Evolutionary conservation across 495 filamentous ascomycete species (phyloP), one percentile per base, ranked within the genome.

Genomic region (Lasiosphaeria miniovina): DNA sequence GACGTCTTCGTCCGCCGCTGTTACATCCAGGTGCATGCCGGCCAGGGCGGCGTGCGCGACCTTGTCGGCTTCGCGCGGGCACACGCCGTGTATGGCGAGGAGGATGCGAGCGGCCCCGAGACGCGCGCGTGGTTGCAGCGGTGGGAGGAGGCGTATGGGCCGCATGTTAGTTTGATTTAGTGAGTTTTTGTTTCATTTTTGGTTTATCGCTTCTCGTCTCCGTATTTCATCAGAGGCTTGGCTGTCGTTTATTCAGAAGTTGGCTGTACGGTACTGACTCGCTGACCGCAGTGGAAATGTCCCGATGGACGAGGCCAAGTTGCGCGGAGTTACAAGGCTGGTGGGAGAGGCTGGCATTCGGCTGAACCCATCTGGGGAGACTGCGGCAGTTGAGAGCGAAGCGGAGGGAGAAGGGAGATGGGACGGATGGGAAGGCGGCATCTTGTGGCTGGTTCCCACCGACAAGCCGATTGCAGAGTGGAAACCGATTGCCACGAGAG

Each of bases 91-190:
- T 35, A 53, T 36, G 65, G 48, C 1, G 66, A 60, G 41, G 61
- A 55, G 0, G 54, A 35, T 14, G 54, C 49, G 12, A 56, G 34
- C 24, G 43, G 59, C 33, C 31, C 36, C 15, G 64, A 62, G 63
- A 68, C 67, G 59, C 38, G 62, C 55, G 56, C 55, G 57, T 69
- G 66, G 70, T 38, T 71, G 52, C 50, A 49, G n/a, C 34, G 45
- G 49, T 73, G 70, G 70, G 14, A 52, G 32, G 14, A 34, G 49
- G 65, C 35, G 24, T 73, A 56, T 60, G 68, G 63, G 36, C 66
- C 68, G 45, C 70, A 73, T 58, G 53, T 73, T 35, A 71, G 68
- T 57, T 53, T 73, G 60, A 63, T 69, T 52, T 73, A 73, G 70
- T 72, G 55, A 61, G 70, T 69, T 8, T 41, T 0, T 46, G 43